phyloP scores from a whole-genome alignment of 441 rosid species.

The Hura crepitans region DNA sequence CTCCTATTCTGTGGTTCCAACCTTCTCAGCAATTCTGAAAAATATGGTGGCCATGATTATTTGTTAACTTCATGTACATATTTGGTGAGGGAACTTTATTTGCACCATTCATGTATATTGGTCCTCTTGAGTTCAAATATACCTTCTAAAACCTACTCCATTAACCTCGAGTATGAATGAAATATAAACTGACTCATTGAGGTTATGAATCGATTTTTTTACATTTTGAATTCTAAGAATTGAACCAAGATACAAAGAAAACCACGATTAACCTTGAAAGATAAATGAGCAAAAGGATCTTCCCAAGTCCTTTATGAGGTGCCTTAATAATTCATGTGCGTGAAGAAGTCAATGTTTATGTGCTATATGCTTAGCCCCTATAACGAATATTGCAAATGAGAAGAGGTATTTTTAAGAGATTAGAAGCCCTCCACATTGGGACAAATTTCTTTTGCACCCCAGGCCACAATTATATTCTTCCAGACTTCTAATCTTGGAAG shows the following conservation, averaged over 20 bases:
- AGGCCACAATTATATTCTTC: background rate
- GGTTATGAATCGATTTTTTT: background rate
- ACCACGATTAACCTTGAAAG: background rate
- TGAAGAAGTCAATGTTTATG: background rate
- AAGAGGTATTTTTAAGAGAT: background rate
- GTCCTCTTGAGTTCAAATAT: background rate
- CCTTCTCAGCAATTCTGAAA: background rate
- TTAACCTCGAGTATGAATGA: background rate
- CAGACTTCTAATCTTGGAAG: background rate
- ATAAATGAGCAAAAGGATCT: background rate
- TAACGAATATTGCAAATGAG: too few relatives aligned
- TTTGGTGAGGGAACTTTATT: background rate
- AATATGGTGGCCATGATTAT: background rate
- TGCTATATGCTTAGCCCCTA: background rate
- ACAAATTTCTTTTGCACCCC: background rate
- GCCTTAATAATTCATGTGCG: background rate
- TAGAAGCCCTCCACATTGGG: background rate
- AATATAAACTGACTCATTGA: too few relatives aligned
- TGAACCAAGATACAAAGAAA: background rate
- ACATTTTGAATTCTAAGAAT: background rate
- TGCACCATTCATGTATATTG: background rate
- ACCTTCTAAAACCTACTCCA: background rate
- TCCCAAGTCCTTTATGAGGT: background rate
- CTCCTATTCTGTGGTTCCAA: background rate
- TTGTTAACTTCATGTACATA: background rate